Evolutionary conservation across 495 filamentous ascomycete genomes (phyloP), one percentile per base, ranked within the genome.

Genomic region (Hypoxylon intermedium): DNA sequence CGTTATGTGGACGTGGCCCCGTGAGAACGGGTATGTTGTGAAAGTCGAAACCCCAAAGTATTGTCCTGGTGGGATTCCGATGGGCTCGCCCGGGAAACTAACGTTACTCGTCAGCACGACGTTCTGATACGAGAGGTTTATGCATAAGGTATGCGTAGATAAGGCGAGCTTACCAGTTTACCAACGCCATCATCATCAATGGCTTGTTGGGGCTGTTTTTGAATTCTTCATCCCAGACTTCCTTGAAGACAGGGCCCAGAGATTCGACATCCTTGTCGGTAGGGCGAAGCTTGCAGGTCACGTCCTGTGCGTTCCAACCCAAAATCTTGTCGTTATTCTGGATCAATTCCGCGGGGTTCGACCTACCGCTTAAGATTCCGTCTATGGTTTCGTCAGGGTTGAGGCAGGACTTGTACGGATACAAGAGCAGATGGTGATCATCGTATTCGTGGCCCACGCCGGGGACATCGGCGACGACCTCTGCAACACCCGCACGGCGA

Each of bases 1-100:
- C 9, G 69, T 76, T 47, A 81, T 75, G 40, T 79, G 77, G 16
- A 81, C 70, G 21, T 67, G 63, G 12, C 79, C 79, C 7, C 77
- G 74, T 11, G 77, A 77, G 44, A 65, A 71, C 3, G 79, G 79
- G 55, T 81, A 78, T 18, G 61, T 58, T 6, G 71, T 73, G 46
- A 68, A 81, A 9, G 52, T 21, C 9, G 49, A 66, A 5, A 68
- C 48, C n/a, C 67, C 56, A 31, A 74, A 58, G 58, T 75, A 77
- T 16, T 77, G 71, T 0, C 67, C 74, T 6, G 37, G 19, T 15
- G 71, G 67, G 12, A 76, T 38, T 5, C 43, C 44, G 3, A 49
- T 58, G 33, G 60, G 63, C 26, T 72, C 68, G 5, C 72, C 75
- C 1, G 65, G 62, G 44, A 69, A 69, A 19, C 53, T 57, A 9